Base-by-base conservation (phyloP, 176 grass and related monocot species). In the Oryza brachyantha region DNA sequence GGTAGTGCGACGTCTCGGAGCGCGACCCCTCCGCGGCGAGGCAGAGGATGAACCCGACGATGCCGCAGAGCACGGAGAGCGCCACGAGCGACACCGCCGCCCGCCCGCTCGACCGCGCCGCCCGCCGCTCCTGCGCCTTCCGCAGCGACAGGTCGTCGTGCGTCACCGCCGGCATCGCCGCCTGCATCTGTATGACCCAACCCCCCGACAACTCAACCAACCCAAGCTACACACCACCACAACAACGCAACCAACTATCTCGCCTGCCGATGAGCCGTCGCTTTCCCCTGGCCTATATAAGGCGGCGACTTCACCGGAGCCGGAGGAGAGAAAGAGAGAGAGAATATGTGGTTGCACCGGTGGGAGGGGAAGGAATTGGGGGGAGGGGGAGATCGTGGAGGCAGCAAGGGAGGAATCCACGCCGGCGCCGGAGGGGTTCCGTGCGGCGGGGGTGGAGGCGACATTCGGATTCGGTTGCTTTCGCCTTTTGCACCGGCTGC, bases 1-100 rank as follows among this genome's bases (percentile, higher is more conserved):
- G 74, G 77, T 95, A 96, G 90, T 89, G 69, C 7, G 88, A 91
- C 32, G 85, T 88, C 95, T 98, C 52, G 21, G 52, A 57, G 21
- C 52, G 52, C 14, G 89, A 89, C 40, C 80, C 89, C 57, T 95
- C 92, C 25, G 89, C 92, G 32, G 92, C 86, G 69, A 95, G 92
- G 85, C 96, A 99, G 68, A 95, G 82, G 63, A 99, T 81, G 74
- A 99, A 99, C 70, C 84, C 79, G 73, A 82, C 60, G 79, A 99
- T 72, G 77, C 92, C 88, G 71, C 88, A 93, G 46, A 93, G 46
- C 36, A 99, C 82, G 48, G 96, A 99, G 17, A 99, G 83, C 75
- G 63, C 84, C 31, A 95, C 92, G 34, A 99, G 86, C 62, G 75
- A 52, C 58, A 91, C 78, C 27, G 92, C 79, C 3, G 89, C 78